These are phyloP conservation scores for Zizania palustris DNA, from an alignment of 202 grass and related monocot genomes.

Conservation along the genomic window DNA sequence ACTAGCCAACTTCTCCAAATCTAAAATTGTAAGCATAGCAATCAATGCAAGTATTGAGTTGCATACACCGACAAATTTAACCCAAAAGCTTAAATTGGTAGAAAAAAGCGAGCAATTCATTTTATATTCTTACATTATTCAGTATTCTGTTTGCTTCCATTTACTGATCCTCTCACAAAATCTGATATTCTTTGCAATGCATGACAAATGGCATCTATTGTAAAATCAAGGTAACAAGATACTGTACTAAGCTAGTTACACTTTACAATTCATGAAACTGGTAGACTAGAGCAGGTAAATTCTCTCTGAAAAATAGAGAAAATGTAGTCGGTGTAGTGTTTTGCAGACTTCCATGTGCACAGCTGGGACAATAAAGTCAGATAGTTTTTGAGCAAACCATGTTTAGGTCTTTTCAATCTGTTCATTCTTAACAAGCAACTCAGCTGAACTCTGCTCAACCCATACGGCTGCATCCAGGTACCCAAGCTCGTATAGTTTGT, in stretches of 20 bases:
- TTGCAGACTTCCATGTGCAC: background rate
- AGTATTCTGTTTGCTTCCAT: no score
- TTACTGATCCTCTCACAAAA: background rate
- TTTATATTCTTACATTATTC: no score
- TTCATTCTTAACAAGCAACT: conserved; percentile 36
- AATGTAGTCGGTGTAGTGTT: background rate
- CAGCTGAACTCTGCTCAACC: conserved; percentile 62
- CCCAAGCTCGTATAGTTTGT: conserved; percentile 74
- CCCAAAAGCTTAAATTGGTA: no score
- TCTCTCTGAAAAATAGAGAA: background rate
- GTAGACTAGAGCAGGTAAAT: background rate
- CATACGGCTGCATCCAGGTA: conserved; percentile 81
- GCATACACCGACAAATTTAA: no score
- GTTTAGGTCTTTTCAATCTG: conserved; percentile 28
- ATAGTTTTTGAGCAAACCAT: conserved; percentile 1
- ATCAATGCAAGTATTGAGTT: no score
- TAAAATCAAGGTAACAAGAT: background rate
- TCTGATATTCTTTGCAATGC: background rate
- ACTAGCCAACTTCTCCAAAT: no score
- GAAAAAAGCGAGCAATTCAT: no score
- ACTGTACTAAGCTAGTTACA: background rate
- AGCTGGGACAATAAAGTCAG: background rate
- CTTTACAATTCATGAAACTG: background rate
- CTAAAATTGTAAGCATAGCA: no score
- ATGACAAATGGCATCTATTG: no score